Evolutionary conservation across 2,329 filamentous ascomycete species (phyloP), one percentile per base, ranked within the genome.

Genomic region (Neonectria neomacrospora): DNA sequence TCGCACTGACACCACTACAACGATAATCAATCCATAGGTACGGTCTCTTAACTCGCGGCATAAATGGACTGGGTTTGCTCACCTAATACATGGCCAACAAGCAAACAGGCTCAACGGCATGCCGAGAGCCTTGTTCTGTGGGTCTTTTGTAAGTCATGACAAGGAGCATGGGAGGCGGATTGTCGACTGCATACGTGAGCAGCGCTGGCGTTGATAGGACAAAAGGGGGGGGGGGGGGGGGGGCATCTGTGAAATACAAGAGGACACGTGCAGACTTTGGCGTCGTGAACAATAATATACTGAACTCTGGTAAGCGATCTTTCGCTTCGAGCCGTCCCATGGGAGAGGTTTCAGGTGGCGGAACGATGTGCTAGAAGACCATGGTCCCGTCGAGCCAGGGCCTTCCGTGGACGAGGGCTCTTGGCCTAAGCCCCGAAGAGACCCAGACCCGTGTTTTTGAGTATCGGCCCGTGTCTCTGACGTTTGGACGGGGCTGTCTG

Each of bases 341-440:
- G 60, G 54, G 23, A 45, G 34, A 34, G 30, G 60, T 63, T 63
- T 63, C 60, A 63, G 60, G 54, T 63, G 48, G 44, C 30, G 41
- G n/a, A 39, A 22, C 18, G 34, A 44, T 52, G 18, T 54, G 14
- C 42, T 34, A 37, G 51, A 50, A 28, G 54, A 18, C 16, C 16
- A 20, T 9, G 18, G 54, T 14, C 37, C 41, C 12, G 28, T 48
- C 37, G 8, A 26, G 54, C 44, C 30, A 39, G 30, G 42, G 41
- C 48, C 47, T 28, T 34, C 47, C n/a, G 39, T 47, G 39, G 47
- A 32, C 47, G 30, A 47, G 12, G 26, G 48, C 30, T 42, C 47
- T 57, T 34, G 59, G 20, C 48, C 54, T 11, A 34, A 37, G 50
- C 42, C 44, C 14, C 23, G 44, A 54, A 50, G 18, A n/a, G 52